Base-by-base conservation (phyloP, 495 filamentous ascomycete species). In the Cercophora sp. region DNA sequence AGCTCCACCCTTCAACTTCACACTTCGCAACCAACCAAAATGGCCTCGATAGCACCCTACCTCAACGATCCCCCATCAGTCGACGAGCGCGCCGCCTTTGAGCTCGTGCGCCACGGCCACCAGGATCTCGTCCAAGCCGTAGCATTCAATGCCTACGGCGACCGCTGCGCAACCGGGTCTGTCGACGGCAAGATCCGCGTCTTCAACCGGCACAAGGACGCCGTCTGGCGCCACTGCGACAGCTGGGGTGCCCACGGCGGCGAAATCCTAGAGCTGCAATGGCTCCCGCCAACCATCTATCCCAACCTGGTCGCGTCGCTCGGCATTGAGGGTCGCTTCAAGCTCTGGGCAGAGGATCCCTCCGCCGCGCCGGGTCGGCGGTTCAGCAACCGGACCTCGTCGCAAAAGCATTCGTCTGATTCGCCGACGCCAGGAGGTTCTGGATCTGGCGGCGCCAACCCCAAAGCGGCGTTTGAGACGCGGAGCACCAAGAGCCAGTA, bases 151-250 rank as follows among this genome's bases (percentile, higher is more conserved):
- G 80, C 79, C 60, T 92, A 92, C 64, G 93, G 93, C 52, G 91
- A 86, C 58, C 89, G 91, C 54, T 87, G 91, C 70, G 88, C 91
- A 24, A 91, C 91, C 9, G 89, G 88, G 24, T 93, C 88, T 29
- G 86, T 90, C 2, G 93, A 99, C 69, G 94, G 96, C 62, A 87
- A 86, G 63, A 85, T 99, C 58, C 89, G 90, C 64, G 87, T 97
- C 25, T 97, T 90, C 79, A 89, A 95, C 64, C 68, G 78, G 35
- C 80, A 91, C 54, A 82, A 84, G 56, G 83, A 89, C 57, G 83
- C 83, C 11, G 73, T 83, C 41, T 96, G 89, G 89, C 79, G 81
- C 32, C 69, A 91, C 35, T 85, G 82, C 58, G 93, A 96, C 63
- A 88, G 83, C 43, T 96, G 93, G 89, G 82, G 82, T 49, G 94